Conservation (phyloP, 495 filamentous ascomycete genomes). For the Bacidia gigantensis region DNA sequence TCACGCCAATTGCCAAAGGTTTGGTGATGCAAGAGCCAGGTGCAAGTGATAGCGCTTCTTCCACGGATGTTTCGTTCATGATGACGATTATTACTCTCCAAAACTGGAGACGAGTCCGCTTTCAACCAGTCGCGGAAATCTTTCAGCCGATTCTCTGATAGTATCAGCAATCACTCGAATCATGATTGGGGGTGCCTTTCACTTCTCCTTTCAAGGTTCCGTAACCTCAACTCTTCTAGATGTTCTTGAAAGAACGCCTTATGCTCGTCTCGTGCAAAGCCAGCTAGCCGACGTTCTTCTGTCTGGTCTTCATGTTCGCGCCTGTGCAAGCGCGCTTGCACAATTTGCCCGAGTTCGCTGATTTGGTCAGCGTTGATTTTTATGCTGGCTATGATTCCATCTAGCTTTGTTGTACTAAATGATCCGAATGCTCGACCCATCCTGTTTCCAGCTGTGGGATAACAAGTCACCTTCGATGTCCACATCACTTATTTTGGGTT, state of each 20-base stretch:
- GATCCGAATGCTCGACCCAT: neutral
- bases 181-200: neutral
- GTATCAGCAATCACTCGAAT: neutral
- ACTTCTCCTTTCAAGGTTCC: neutral
- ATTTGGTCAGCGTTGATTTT: neutral
- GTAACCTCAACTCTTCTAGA: conserved; percentile 1
- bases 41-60: neutral
- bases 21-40: neutral
- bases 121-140: neutral
- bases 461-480: neutral
- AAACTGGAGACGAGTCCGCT: neutral
- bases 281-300: conserved; percentile 3
- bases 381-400: conserved; percentile 1
- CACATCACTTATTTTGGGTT: neutral
- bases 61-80: neutral
- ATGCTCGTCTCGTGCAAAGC: conserved; percentile 4
- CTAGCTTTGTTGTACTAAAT: conserved; percentile 7
- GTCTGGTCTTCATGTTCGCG: conserved; percentile 1
- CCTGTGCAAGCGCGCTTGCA: conserved; percentile 2
- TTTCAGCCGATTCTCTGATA: neutral
- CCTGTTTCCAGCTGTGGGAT: neutral
- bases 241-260: conserved; percentile 2
- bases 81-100: conserved; percentile 3
- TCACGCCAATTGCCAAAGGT: conserved; percentile 7
- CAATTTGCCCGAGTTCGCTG: neutral